A percentile compares a stretch with the other conserved stretches of the same genome.
Conservation (phyloP, 176 grass and related monocot species). For the Triticum dicoccoides region DNA sequence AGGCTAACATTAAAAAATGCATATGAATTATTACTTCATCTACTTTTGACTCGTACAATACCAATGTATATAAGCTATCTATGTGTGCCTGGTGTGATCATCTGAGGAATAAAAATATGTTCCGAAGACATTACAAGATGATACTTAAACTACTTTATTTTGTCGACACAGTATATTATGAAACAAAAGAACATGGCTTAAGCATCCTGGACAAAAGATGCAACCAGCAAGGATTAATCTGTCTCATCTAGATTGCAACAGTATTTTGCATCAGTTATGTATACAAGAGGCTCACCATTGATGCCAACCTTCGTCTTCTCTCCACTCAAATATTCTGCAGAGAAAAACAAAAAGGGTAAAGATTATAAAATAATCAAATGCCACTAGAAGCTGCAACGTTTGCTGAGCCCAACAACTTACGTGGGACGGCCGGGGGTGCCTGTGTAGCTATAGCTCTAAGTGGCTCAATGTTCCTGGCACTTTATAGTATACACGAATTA, state of each 20-base stretch:
- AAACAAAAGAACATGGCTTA: not conserved
- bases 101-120: not conserved
- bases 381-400: not conserved
- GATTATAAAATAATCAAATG: not conserved
- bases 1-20: not conserved
- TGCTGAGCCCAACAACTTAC: constrained; percentile 42
- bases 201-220: not conserved
- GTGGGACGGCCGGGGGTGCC: constrained; percentile 60
- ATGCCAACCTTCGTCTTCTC: constrained; percentile 87
- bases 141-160: not conserved
- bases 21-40: not conserved
- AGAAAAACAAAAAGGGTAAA: constrained; percentile 10
- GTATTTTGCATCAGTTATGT: not conserved
- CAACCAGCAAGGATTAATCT: not conserved
- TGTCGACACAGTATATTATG: not conserved
- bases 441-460: constrained; percentile 72
- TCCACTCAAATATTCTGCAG: constrained; percentile 71
- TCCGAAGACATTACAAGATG: not conserved
- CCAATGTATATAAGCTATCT: not conserved
- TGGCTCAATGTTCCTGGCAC: constrained; percentile 56
- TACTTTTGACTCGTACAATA: not conserved
- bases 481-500: constrained; percentile 22
- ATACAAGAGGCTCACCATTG: constrained; percentile 63
- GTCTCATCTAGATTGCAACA: not conserved
- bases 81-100: not conserved